Evolutionary conservation across 306 rosid species (phyloP).

Genomic region (Castanospermum australe): DNA sequence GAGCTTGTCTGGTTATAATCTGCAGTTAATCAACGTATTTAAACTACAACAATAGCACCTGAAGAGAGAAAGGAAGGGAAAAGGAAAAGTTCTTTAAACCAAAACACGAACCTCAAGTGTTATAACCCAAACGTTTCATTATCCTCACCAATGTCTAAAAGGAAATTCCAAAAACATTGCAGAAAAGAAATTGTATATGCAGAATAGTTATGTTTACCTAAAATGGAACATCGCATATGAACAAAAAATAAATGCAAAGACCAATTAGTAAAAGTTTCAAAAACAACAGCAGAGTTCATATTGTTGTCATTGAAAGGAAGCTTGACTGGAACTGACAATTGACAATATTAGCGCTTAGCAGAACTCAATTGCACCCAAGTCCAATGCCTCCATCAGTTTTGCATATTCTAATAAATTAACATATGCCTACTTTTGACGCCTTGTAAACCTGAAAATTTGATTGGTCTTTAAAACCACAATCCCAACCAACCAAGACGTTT

Average conservation of each 20-base stretch:
- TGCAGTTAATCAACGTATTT: conserved; percentile 4
- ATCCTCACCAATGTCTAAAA: conserved; percentile 11
- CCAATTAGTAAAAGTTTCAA: conserved; percentile 17
- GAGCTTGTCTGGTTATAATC: background rate
- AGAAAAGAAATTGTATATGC: background rate
- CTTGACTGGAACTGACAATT: conserved; percentile 22
- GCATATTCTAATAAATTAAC: conserved; percentile 32
- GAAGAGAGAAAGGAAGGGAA: background rate
- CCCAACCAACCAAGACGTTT: conserved; percentile 31
- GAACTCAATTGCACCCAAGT: conserved; percentile 24
- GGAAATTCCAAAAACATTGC: background rate
- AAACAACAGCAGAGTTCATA: conserved; percentile 13
- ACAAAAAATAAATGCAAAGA: conserved; percentile 24
- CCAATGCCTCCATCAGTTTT: conserved; percentile 19
- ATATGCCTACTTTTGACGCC: conserved; percentile 48
- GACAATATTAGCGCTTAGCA: conserved; percentile 24
- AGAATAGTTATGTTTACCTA: background rate
- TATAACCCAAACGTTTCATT: background rate
- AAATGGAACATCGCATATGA: conserved; percentile 5
- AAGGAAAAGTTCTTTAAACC: background rate
- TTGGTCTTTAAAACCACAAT: conserved; percentile 8
- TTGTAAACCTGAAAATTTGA: conserved; percentile 16
- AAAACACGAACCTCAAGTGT: background rate
- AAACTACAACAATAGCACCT: conserved; percentile 1
- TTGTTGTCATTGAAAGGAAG: conserved; percentile 24